Percentiles rank a stretch among this genome's conserved stretches.
Evolutionary conservation across 2,329 filamentous ascomycete species (phyloP).

Genomic region (Colletotrichum sp.): DNA sequence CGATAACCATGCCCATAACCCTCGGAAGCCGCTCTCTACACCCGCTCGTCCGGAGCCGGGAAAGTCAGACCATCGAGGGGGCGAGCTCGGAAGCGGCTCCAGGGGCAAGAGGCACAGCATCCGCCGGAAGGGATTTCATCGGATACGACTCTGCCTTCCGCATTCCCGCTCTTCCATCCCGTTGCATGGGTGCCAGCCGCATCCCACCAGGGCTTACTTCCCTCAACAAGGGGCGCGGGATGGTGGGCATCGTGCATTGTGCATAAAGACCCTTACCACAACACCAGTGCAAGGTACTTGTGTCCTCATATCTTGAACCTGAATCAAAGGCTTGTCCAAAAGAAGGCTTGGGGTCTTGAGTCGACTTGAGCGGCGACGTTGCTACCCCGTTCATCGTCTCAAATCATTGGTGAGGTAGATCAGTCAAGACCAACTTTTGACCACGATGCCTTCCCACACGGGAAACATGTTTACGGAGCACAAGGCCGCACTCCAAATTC

Average conservation of each 20-base stretch:
- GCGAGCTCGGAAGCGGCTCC: not conserved
- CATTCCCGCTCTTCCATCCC: not conserved
- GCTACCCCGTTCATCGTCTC: not conserved
- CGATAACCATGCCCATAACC: no score
- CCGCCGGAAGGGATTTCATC: not conserved
- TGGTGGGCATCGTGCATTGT: not conserved
- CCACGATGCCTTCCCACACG: no score
- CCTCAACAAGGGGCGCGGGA: not conserved
- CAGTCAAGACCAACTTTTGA: no score
- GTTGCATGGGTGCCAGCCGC: not conserved
- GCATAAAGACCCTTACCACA: not conserved
- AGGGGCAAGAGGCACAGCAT: accelerated
- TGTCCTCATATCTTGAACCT: not conserved
- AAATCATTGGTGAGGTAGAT: no score
- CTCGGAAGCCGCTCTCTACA: not conserved
- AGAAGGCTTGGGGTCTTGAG: not conserved
- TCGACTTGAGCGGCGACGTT: accelerated
- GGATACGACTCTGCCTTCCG: not conserved
- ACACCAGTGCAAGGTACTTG: not conserved
- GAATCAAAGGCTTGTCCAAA: no score
- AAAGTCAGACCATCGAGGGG: not conserved
- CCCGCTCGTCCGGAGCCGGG: not conserved
- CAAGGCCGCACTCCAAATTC: not conserved
- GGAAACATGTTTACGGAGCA: not conserved
- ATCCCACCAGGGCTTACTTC: not conserved